These are phyloP conservation scores for Entomortierella lignicola DNA, from an alignment of 192 early-diverging fungal genomes.

Conservation along the genomic window DNA sequence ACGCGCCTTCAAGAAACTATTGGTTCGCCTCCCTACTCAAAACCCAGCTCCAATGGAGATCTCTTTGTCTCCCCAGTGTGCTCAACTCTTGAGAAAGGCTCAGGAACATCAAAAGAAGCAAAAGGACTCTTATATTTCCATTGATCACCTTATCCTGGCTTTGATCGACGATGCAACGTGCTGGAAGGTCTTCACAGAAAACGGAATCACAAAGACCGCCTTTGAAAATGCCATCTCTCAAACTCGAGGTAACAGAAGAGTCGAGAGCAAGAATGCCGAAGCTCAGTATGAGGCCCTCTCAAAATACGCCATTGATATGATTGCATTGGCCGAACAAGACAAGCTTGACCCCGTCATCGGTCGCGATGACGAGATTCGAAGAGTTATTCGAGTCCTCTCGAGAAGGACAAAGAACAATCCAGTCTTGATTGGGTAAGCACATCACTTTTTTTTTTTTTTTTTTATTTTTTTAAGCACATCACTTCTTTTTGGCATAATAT, in stretches of 20 bases:
- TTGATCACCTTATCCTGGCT: conserved; percentile 92
- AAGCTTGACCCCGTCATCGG: conserved; percentile 98
- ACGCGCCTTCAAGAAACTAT: conserved; percentile 79
- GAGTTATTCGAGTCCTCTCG: conserved; percentile 93
- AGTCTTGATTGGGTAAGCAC: conserved; percentile 77
- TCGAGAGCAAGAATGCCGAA: conserved; percentile 89
- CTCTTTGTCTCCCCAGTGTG: conserved; percentile 68
- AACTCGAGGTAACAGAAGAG: conserved; percentile 83
- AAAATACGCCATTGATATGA: conserved; percentile 95
- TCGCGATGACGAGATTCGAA: conserved; percentile 95
- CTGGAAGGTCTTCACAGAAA: conserved; percentile 68
- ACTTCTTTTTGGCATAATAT: too few species aligned
- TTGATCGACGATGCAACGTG: conserved; percentile 77
- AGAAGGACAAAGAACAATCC: conserved; percentile 94
- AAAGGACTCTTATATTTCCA: conserved; percentile 88
- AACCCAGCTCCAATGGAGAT: conserved; percentile 85
- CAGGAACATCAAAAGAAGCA: conserved; percentile 86
- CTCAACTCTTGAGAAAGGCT: conserved; percentile 76
- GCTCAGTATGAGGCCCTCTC: conserved; percentile 89
- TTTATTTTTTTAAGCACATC: neutral
- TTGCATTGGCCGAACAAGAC: conserved; percentile 81
- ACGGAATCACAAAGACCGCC: conserved; percentile 75
- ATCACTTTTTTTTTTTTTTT: neutral
- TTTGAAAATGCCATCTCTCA: conserved; percentile 81
- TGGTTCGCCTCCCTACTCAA: conserved; percentile 87